Evolutionary conservation across 2,329 filamentous ascomycete species (phyloP), one percentile per base, ranked within the genome.

Genomic region (Colletotrichum sidae): DNA sequence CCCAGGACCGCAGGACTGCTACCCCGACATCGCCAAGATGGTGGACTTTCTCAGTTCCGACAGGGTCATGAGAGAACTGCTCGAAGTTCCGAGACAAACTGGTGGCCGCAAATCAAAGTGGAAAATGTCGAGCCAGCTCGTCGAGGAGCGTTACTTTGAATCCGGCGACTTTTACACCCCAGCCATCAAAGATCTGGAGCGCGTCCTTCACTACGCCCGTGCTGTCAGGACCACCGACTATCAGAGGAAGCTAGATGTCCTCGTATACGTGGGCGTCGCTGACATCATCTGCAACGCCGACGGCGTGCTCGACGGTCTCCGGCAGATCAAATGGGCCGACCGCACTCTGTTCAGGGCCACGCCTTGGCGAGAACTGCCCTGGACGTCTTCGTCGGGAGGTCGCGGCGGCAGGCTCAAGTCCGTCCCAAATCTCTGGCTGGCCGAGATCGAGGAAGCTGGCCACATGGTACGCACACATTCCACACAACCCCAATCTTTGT

Each of bases 221-320:
- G 41, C 17, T 13, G 9, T 8, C 7, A 41, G 38, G 4, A 9
- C 4, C 9, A n/a, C 12, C 6, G 34, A 50, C 9, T 33, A 13
- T 13, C n/a, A 25, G 5, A 35, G 52, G 35, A 3, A 13, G 17
- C 15, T 55, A 9, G 59, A 61, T 38, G 38, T 55, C 6, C 38
- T 61, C 15, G 41, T 61, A 9, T 61, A 61, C n/a, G 52, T 55
- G 8, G 59, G 52, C 2, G 45, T 55, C 13, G 34, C 52, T 4
- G 59, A 61, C 12, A 56, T 61, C 45, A 61, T 61, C 10, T 61
- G 59, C 52, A 61, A 61, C 52, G 50, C 59, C 11, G 52, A 61
- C 25, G 59, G 59, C 13, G 59, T 56, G n/a, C 39, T 56, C 12
- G 59, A 56, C 25, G 44, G 50, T 11, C 45, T 61, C 9, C 35